These are phyloP conservation scores for Thermothelomyces thermophilus DNA, from an alignment of 2,329 filamentous ascomycete genomes.

Conservation along the genomic window DNA sequence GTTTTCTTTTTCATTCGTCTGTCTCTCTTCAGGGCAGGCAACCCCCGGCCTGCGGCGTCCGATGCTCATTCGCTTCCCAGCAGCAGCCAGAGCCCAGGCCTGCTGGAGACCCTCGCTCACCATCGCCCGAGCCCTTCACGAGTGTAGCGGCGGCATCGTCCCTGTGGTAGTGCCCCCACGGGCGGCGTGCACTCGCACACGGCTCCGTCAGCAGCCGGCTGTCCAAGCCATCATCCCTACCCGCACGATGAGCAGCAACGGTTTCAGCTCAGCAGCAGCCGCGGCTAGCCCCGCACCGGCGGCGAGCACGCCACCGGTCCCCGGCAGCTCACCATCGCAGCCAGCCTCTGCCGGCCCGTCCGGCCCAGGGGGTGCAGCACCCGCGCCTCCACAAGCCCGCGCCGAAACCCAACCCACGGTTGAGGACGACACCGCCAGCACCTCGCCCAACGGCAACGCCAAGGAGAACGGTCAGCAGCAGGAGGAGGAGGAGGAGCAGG, in stretches of 20 bases:
- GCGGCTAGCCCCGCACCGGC: slow-evolving; percentile 11
- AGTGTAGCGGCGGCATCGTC: not conserved
- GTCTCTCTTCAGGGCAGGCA: too few species aligned
- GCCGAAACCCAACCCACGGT: not conserved
- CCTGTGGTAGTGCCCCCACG: slow-evolving; percentile 11
- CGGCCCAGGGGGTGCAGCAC: slow-evolving; percentile 8
- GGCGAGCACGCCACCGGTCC: slow-evolving; percentile 23
- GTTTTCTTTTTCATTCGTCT: too few species aligned
- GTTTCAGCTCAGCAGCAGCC: not conserved
- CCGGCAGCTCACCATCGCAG: slow-evolving; percentile 19
- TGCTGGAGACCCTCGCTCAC: not conserved
- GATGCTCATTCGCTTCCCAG: slow-evolving; percentile 11
- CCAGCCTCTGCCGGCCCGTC: not conserved
- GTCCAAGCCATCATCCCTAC: not conserved
- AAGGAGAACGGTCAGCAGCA: too few species aligned
- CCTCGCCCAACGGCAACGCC: not conserved
- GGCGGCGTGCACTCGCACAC: not conserved
- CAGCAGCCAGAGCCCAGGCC: not conserved
- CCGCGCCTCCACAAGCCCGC: not conserved
- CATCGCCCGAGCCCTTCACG: not conserved
- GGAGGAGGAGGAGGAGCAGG: too few species aligned
- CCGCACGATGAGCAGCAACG: not conserved
- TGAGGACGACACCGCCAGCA: not conserved
- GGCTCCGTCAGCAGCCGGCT: not conserved
- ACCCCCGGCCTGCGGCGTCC: not conserved